Conservation (phyloP, 1,284 basidiomycete genomes). For the Sanghuangporus sanghuang region DNA sequence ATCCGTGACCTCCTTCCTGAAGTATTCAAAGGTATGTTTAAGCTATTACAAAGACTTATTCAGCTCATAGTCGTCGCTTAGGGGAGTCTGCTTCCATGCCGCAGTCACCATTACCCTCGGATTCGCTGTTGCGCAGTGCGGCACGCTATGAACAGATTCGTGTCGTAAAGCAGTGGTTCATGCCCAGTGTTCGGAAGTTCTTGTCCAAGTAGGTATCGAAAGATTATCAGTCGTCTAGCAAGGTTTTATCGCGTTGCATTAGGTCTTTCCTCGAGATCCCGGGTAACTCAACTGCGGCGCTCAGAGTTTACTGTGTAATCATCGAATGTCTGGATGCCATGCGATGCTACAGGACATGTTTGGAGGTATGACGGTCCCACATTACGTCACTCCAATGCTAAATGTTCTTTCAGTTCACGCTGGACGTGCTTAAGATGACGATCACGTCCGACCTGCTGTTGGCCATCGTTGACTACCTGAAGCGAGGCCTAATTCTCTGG, state of each 20-base stretch:
- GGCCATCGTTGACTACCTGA: slow-evolving; percentile 59
- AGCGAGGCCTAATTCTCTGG: slow-evolving; percentile 67
- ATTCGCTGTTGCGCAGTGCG: slow-evolving; percentile 36
- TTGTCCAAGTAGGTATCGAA: slow-evolving; percentile 37
- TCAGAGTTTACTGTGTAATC: slow-evolving; percentile 51
- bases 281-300: slow-evolving; percentile 22
- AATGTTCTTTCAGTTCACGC: slow-evolving; percentile 44
- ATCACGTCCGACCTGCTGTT: slow-evolving; percentile 47
- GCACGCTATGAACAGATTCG: slow-evolving; percentile 68
- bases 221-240: background rate
- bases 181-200: slow-evolving; percentile 56
- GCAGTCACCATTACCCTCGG: slow-evolving; percentile 9
- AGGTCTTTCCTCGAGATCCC: background rate
- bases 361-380: slow-evolving; percentile 46
- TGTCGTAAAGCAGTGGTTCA: slow-evolving; percentile 61
- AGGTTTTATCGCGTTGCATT: background rate
- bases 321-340: slow-evolving; percentile 56
- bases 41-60: background rate
- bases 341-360: slow-evolving; percentile 58
- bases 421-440: slow-evolving; percentile 49
- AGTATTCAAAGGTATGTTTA: slow-evolving; percentile 54
- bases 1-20: slow-evolving; percentile 60
- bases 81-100: slow-evolving; percentile 8
- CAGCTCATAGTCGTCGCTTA: background rate
- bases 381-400: background rate